Evolutionary conservation across 225 moss, liverwort and hornwort genomes (phyloP).

Genomic region (Marchantia paleacea): DNA sequence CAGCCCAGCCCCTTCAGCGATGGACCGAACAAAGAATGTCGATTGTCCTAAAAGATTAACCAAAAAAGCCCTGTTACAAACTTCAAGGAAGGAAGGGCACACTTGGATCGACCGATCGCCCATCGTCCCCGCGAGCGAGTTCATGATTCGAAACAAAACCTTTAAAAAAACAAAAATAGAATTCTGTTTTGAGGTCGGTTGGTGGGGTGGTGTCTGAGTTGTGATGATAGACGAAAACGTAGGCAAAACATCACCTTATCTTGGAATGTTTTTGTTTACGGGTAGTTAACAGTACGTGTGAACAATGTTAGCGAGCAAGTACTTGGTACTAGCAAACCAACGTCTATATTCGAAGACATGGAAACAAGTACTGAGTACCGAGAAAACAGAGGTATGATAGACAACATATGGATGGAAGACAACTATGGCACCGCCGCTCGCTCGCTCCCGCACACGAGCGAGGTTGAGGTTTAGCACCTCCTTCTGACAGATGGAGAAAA

Average conservation of each 20-base stretch:
- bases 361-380: neutral
- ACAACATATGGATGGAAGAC: neutral
- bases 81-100: too few species aligned
- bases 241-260: neutral
- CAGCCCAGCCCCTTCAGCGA: neutral
- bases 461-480: neutral
- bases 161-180: neutral
- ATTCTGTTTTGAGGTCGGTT: neutral
- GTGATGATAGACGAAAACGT: neutral
- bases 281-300: neutral
- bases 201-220: neutral
- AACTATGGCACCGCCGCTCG: neutral
- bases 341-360: neutral
- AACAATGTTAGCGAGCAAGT: neutral
- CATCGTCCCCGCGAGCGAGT: too few species aligned
- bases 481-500: neutral
- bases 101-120: too few species aligned
- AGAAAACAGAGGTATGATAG: neutral
- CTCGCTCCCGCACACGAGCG: neutral
- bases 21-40: neutral
- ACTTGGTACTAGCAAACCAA: neutral
- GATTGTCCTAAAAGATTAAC: neutral
- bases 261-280: constrained; percentile 1
- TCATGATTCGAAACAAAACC: too few species aligned
- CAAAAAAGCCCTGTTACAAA: neutral